phyloP scores from a whole-genome alignment of 208 protist species.

The Kentomonas sorsogonicus region DNA sequence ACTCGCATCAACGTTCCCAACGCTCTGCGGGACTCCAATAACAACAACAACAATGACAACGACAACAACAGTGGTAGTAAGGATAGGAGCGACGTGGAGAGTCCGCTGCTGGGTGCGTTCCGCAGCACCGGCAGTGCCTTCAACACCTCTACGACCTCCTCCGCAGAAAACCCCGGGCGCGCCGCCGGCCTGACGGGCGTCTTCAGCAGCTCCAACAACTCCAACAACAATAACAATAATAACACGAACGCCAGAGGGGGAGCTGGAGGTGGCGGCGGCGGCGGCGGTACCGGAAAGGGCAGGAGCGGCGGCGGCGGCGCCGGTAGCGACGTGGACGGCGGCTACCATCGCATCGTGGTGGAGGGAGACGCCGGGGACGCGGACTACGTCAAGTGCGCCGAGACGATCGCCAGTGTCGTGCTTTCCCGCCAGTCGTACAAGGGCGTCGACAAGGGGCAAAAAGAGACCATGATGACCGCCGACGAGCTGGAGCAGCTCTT shows the following conservation, averaged over 20 bases:
- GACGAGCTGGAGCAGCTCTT: conserved; percentile 24
- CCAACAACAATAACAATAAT: not conserved
- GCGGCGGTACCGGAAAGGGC: not conserved
- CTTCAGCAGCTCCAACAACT: not conserved
- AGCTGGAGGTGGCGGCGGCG: not conserved
- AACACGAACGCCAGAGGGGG: not conserved
- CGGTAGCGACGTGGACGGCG: conserved; percentile 8
- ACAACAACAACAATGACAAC: too few relatives aligned
- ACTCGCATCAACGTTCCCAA: too few relatives aligned
- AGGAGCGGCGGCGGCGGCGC: not conserved
- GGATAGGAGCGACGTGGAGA: too few relatives aligned
- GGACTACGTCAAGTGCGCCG: conserved; percentile 73
- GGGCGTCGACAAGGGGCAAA: conserved; percentile 56
- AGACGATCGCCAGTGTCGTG: conserved; percentile 66
- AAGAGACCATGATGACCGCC: conserved; percentile 25
- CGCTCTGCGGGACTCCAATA: too few relatives aligned
- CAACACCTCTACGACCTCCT: not conserved
- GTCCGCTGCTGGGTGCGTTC: too few relatives aligned
- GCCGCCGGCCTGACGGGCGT: not conserved
- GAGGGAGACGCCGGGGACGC: conserved; percentile 72
- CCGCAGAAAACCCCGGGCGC: not conserved
- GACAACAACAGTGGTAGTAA: too few relatives aligned
- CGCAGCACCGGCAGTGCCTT: too few relatives aligned
- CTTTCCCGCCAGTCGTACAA: conserved; percentile 65
- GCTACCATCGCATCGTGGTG: conserved; percentile 67